Evolutionary conservation across 345 rosid species (phyloP), one percentile per base, ranked within the genome.

Genomic region (Populus simonii): DNA sequence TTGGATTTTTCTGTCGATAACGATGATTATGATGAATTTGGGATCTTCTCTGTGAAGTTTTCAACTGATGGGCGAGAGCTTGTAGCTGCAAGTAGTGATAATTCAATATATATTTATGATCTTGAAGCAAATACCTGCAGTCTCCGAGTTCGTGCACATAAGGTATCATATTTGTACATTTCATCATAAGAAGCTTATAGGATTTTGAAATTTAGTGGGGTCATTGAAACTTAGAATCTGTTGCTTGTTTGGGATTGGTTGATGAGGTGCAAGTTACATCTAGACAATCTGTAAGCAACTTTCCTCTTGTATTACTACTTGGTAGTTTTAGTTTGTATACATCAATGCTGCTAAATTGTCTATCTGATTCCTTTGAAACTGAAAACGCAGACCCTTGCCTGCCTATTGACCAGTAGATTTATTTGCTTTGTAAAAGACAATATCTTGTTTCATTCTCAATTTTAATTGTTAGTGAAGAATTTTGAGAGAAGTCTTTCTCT

Each of bases 61-160:
- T 91, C 94, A 39, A 87, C 81, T 20, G 94, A 89, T 86, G 94
- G 94, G 23, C 82, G 83, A 72, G 94, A 91, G 76, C 88, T 91
- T 76, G 90, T 91, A 2, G 94, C 94, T 73, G 88, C 83, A 43
- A 83, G 86, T 33, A 63, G 66, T 78, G 87, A 91, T 80, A 71
- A 73, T 70, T 80, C 70, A 20, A 91, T 91, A 76, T 86, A 89
- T 81, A 83, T 91, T 74, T 89, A 89, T 76, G 91, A 91, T 83
- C 92, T 91, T n/a, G 82, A 76, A 71, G 77, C 87, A 25, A 87
- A 86, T 70, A 89, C 68, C 78, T 80, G 80, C 66, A 83, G 83
- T 79, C 88, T 91, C 57, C 80, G 74, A 39, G 85, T 91, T 25
- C 83, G 75, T 15, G 92, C 94, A 18, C 94, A 91, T 83, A 25